Conservation (phyloP, 345 rosid species). For the Hibiscus tridactylites region DNA sequence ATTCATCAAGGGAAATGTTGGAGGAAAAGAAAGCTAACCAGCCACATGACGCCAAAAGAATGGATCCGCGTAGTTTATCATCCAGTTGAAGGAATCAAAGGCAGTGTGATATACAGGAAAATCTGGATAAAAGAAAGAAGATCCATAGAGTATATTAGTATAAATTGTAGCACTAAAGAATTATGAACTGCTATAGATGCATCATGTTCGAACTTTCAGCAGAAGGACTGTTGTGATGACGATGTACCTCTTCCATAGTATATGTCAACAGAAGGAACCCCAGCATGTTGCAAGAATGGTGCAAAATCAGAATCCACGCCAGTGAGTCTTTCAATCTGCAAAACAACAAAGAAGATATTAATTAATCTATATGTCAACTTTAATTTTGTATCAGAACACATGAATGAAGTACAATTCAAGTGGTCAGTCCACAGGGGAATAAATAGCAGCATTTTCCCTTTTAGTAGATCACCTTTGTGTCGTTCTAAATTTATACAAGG, state of each 20-base stretch:
- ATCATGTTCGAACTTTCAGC: neutral
- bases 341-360: constrained; percentile 7
- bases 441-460: neutral
- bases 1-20: neutral
- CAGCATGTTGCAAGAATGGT: constrained; percentile 88
- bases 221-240: neutral
- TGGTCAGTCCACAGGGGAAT: neutral
- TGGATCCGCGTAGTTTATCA: constrained; percentile 66
- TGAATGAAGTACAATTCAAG: neutral
- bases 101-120: constrained; percentile 96
- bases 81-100: constrained; percentile 80
- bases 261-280: constrained; percentile 80
- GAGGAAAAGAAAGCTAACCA: constrained; percentile 38
- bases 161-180: neutral
- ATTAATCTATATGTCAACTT: neutral
- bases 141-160: neutral
- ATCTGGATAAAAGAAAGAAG: constrained; percentile 35
- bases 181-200: neutral
- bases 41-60: constrained; percentile 70
- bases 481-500: neutral
- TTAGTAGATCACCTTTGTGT: neutral
- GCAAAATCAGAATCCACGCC: constrained; percentile 89
- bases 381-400: neutral
- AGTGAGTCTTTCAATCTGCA: constrained; percentile 80
- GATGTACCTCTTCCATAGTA: constrained; percentile 81